Evolutionary conservation across 306 rosid species (phyloP).

Genomic region (Vigna trinervia): DNA sequence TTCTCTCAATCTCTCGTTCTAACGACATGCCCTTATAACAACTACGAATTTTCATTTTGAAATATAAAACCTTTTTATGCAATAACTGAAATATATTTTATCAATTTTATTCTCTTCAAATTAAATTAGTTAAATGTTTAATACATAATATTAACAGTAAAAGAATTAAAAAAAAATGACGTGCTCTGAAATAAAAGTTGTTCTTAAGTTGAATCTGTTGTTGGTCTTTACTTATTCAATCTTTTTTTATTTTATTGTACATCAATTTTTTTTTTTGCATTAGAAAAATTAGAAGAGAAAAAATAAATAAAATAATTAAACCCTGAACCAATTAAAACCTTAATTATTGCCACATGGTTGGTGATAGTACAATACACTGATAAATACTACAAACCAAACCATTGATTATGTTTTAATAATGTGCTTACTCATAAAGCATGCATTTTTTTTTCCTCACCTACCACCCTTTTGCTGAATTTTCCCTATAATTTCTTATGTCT

Average conservation of each 20-base stretch:
- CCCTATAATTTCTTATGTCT: neutral
- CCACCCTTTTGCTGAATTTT: constrained; percentile 25
- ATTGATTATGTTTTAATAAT: constrained; percentile 19
- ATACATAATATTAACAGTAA: neutral
- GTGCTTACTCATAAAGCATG: constrained; percentile 5
- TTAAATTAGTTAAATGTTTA: neutral
- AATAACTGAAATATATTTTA: no score
- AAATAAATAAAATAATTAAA: neutral
- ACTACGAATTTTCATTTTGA: no score
- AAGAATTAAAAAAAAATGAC: neutral
- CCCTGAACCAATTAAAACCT: neutral
- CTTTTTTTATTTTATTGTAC: neutral
- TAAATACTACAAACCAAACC: constrained; percentile 33
- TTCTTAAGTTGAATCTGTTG: neutral
- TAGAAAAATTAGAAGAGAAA: neutral
- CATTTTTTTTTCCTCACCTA: constrained; percentile 39
- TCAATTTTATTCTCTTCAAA: no score
- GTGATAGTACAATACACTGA: constrained; percentile 12
- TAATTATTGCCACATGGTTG: neutral
- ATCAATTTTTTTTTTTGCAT: neutral
- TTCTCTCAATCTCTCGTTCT: no score
- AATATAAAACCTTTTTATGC: no score
- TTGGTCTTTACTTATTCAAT: neutral
- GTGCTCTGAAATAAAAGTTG: neutral
- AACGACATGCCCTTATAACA: no score